Evolutionary conservation across 345 rosid genomes (phyloP), one percentile per base, ranked within the genome.

Genomic region (Physaria fendleri): DNA sequence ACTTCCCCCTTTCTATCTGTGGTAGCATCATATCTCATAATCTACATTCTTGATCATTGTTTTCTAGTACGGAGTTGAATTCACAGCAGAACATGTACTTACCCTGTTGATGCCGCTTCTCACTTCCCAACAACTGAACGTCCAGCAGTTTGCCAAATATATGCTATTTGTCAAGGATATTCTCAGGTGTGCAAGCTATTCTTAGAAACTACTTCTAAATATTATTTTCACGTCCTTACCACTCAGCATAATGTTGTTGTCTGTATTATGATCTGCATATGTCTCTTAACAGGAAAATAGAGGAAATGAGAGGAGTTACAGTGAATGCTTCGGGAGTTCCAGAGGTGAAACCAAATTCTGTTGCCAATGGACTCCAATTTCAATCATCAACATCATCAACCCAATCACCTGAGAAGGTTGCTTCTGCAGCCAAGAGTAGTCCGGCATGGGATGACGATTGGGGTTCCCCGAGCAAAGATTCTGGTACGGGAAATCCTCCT

Each of bases 81-180:
- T 89, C 77, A 79, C 76, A 4, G 85, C 85, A 1, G 97, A 93
- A 62, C 85, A 89, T 73, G 94, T 93, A 64, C 92, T 89, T 67
- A 88, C 99, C 22, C 73, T 89, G 22, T 78, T 93, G 35, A 41
- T 62, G 18, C 99, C 99, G 44, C 97, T 93, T 66, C 95, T 93
- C 64, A 93, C 82, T 29, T 83, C 96, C 68, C 97, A 83, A 70
- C 97, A 89, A 59, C 78, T 93, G 64, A 89, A 79, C 64, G 85
- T 85, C 61, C 97, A 93, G 76, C 97, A 87, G 47, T 93, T 93
- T 69, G 89, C 99, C 23, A 93, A 93, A 69, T 93, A 85, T 71
- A 87, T 93, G 94, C 79, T 75, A 62, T 93, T 93, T 75, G 87
- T 89, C 37, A 93, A 89, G 73, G 95, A 93, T 71, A 64, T 85